phyloP scores from a whole-genome alignment of 2,329 filamentous ascomycete species.

The Dendrostoma leiphaemia region DNA sequence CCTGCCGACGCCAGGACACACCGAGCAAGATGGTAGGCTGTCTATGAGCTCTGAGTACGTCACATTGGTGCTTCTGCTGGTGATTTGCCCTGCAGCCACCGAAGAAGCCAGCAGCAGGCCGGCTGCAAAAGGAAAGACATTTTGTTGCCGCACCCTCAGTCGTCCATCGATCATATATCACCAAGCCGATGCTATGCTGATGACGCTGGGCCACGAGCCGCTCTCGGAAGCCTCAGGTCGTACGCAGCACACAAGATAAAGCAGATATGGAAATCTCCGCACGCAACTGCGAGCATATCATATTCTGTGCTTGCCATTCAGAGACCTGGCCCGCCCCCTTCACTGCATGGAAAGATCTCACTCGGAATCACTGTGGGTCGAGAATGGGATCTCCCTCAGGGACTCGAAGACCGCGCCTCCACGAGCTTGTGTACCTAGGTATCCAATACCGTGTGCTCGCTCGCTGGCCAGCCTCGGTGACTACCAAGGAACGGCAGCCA shows the following conservation, averaged over 20 bases:
- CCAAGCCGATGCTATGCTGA: neutral
- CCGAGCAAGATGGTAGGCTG: conserved; percentile 7
- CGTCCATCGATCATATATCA: neutral
- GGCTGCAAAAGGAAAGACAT: conserved; percentile 7
- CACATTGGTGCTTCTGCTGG: neutral
- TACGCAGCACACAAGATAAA: neutral
- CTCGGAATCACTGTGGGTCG: neutral
- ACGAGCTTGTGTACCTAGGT: neutral
- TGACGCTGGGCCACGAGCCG: neutral
- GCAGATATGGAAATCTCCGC: neutral
- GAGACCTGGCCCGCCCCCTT: neutral
- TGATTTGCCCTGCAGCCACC: neutral
- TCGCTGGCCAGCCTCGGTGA: too few species aligned
- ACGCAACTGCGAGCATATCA: neutral
- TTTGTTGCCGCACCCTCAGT: neutral
- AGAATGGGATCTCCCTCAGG: neutral
- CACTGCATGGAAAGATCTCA: neutral
- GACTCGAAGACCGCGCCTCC: neutral
- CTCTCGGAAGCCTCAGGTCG: neutral
- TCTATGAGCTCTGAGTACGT: conserved; percentile 3
- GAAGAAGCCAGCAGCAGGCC: conserved; percentile 6
- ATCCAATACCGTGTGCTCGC: too few species aligned
- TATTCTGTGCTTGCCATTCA: neutral
- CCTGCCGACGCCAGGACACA: neutral
- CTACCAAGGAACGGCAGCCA: too few species aligned